phyloP scores from a whole-genome alignment of 2,329 filamentous ascomycete species.

The Hypocrella siamensis region DNA sequence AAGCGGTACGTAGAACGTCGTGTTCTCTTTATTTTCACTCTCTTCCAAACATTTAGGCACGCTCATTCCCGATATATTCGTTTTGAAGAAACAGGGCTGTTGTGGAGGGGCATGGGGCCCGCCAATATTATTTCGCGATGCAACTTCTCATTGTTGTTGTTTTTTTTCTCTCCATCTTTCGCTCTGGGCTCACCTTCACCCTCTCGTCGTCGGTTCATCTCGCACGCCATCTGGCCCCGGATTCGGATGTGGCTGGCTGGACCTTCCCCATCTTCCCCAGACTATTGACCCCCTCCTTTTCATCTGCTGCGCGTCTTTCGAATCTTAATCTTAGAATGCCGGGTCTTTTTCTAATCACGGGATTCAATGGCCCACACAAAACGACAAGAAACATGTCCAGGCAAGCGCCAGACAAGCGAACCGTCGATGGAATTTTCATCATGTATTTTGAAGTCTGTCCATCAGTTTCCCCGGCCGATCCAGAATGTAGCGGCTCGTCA shows the following conservation, averaged over 20 bases:
- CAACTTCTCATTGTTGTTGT: not conserved
- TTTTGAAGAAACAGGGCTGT: not conserved
- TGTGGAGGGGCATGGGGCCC: not conserved
- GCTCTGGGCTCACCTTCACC: not conserved
- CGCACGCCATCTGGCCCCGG: not conserved
- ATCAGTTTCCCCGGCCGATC: too few species aligned
- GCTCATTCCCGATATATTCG: too few species aligned
- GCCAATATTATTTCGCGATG: not conserved
- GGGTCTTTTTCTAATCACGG: not conserved
- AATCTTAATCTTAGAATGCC: not conserved
- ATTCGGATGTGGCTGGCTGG: not conserved
- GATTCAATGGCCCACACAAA: not conserved
- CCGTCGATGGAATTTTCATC: not conserved
- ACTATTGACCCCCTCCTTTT: not conserved
- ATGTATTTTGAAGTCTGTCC: not conserved
- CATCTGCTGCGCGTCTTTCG: not conserved
- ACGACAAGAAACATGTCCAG: not conserved
- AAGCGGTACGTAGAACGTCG: too few species aligned
- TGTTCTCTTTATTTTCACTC: too few species aligned
- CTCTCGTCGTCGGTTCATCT: not conserved
- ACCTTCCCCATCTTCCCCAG: slow-evolving; percentile 1
- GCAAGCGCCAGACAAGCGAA: too few species aligned
- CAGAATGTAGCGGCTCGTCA: too few species aligned
- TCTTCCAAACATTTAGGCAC: too few species aligned
- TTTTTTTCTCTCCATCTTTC: not conserved